Percentiles rank a stretch among this genome's conserved stretches.
These are phyloP conservation scores for Phytopythium boreale DNA, from an alignment of 352 stramenopile genomes.

Conservation along the genomic window DNA sequence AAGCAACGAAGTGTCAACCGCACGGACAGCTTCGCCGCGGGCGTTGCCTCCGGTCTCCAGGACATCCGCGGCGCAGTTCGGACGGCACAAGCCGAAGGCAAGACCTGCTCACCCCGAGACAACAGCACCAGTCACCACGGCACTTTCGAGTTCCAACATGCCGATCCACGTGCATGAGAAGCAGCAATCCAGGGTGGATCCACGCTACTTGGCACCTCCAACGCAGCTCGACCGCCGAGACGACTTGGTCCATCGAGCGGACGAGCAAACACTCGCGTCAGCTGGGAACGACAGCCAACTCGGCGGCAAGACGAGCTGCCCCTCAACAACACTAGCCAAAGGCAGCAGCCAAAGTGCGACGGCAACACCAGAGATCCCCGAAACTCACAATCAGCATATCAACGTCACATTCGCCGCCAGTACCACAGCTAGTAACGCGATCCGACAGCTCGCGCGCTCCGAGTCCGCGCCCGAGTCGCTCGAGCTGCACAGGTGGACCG, in stretches of 20 bases:
- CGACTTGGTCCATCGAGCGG: background rate
- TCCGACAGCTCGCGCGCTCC: conserved; percentile 20
- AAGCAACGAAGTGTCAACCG: background rate
- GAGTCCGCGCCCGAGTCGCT: conserved; percentile 46
- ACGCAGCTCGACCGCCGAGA: background rate
- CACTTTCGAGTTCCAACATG: background rate
- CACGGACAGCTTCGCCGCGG: background rate
- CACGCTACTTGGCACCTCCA: background rate
- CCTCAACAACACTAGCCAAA: background rate
- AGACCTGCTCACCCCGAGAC: background rate
- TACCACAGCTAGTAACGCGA: background rate
- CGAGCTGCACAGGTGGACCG: conserved; percentile 10
- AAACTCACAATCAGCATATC: background rate
- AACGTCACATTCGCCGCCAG: background rate
- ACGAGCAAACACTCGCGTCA: background rate
- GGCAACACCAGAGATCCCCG: too few relatives aligned
- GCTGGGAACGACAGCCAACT: background rate
- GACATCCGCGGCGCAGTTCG: background rate
- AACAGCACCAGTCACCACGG: background rate
- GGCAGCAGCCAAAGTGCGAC: background rate
- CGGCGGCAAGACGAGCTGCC: background rate
- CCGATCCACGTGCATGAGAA: background rate
- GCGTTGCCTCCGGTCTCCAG: background rate
- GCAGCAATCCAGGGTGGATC: background rate
- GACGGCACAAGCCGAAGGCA: background rate